Percentiles rank a stretch among this genome's conserved stretches.
phyloP scores from a whole-genome alignment of 306 rosid species.

The Dalbergia cultrata region DNA sequence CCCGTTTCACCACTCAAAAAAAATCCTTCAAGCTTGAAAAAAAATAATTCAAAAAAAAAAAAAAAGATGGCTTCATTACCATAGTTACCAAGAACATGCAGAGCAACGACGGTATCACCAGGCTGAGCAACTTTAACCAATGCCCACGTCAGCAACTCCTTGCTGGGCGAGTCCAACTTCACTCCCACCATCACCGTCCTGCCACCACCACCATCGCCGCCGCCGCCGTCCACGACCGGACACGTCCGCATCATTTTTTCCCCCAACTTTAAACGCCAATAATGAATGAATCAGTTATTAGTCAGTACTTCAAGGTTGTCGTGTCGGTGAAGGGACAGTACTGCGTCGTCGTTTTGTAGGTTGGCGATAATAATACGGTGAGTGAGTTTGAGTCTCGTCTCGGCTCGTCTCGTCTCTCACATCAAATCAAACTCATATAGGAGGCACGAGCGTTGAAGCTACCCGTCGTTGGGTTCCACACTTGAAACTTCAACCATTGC shows the following conservation, averaged over 20 bases:
- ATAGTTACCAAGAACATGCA: conserved; percentile 82
- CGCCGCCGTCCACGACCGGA: conserved; percentile 47
- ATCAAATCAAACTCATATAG: not conserved
- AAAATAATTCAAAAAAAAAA: not conserved
- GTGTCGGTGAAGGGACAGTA: conserved; percentile 3
- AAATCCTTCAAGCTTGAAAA: not conserved
- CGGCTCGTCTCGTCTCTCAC: too few species aligned
- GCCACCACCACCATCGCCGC: conserved; percentile 52
- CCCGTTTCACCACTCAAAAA: conserved; percentile 47
- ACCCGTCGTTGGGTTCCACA: conserved; percentile 52
- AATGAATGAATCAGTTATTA: too few species aligned
- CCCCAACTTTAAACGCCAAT: too few species aligned
- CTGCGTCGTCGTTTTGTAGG: conserved; percentile 40
- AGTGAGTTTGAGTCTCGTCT: not conserved
- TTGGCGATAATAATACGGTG: not conserved
- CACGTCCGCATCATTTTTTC: conserved; percentile 53
- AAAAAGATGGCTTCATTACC: conserved; percentile 51
- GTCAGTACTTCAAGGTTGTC: too few species aligned
- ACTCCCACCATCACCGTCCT: conserved; percentile 87
- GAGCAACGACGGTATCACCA: conserved; percentile 82
- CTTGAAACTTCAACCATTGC: conserved; percentile 20
- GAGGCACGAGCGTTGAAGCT: not conserved
- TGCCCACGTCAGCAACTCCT: conserved; percentile 95
- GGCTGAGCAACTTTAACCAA: conserved; percentile 91
- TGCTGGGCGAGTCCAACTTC: conserved; percentile 81